These are phyloP conservation scores for Globisporangium perplexum DNA, from an alignment of 352 stramenopile species.

Conservation along the genomic window DNA sequence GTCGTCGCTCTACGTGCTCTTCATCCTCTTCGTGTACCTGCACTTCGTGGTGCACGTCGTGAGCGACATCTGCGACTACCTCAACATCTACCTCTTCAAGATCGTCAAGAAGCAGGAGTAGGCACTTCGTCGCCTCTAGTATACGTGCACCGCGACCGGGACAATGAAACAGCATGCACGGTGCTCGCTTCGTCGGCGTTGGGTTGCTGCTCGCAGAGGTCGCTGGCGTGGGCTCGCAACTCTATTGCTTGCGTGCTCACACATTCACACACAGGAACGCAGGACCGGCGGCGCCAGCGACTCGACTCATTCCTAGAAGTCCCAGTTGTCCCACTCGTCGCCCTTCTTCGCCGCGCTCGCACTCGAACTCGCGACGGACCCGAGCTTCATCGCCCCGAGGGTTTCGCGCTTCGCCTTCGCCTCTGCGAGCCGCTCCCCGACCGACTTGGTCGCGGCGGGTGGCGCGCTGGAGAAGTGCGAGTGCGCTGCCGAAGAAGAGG, in stretches of 20 bases:
- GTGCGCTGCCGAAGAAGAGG: conserved; percentile 11
- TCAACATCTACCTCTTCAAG: conserved; percentile 86
- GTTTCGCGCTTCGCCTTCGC: conserved; percentile 48
- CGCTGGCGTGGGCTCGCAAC: not conserved
- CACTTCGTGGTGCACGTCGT: conserved; percentile 81
- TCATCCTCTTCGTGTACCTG: conserved; percentile 70
- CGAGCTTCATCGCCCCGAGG: conserved; percentile 58
- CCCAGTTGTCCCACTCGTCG: conserved; percentile 79
- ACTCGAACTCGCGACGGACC: conserved; percentile 8
- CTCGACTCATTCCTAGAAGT: conserved; percentile 35
- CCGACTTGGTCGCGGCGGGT: conserved; percentile 23
- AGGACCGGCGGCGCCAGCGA: too few species aligned
- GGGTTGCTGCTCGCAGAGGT: not conserved
- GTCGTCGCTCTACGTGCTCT: conserved; percentile 61
- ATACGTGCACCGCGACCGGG: not conserved
- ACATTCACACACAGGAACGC: not conserved
- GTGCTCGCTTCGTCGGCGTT: not conserved
- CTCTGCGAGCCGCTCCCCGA: conserved; percentile 48
- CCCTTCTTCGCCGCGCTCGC: conserved; percentile 32
- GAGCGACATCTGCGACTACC: conserved; percentile 81
- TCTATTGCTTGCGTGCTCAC: conserved; percentile 3
- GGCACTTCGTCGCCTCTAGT: not conserved
- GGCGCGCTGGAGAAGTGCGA: conserved; percentile 10
- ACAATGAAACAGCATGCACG: not conserved
- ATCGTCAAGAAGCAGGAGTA: conserved; percentile 34